Percentiles rank a stretch among this genome's conserved stretches.
phyloP scores from a whole-genome alignment of 257 asterid genomes.

The Hygrophila difformis region DNA sequence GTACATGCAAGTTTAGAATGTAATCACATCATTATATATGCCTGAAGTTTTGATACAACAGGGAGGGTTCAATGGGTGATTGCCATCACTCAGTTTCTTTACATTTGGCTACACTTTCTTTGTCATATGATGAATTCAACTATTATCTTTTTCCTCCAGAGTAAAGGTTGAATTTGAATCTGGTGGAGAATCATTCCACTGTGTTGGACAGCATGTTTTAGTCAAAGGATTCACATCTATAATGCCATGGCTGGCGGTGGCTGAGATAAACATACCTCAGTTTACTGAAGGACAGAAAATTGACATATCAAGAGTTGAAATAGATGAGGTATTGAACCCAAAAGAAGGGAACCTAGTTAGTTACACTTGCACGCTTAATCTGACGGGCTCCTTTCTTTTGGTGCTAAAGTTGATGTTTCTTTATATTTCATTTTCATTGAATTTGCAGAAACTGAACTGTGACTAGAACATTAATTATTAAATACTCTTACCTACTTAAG shows the following conservation, averaged over 20 bases:
- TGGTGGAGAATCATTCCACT: constrained; percentile 69
- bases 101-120: constrained; percentile 8
- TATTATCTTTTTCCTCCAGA: constrained; percentile 31
- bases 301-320: constrained; percentile 47
- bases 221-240: constrained; percentile 73
- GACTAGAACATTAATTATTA: not conserved
- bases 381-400: constrained; percentile 14
- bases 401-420: constrained; percentile 1
- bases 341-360: not conserved
- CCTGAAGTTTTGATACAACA: too few species aligned
- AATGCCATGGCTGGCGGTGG: constrained; percentile 90
- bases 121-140: constrained; percentile 5
- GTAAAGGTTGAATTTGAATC: constrained; percentile 56
- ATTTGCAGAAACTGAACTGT: not conserved
- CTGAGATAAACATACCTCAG: constrained; percentile 65
- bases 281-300: constrained; percentile 58
- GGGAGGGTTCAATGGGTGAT: too few species aligned
- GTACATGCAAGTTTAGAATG: too few species aligned
- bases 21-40: too few species aligned
- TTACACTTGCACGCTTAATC: too few species aligned
- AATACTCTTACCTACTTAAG: too few species aligned
- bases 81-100: too few species aligned
- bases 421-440: not conserved
- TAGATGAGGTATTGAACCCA: constrained; percentile 53
- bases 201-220: constrained; percentile 57